Base-by-base conservation (phyloP, 2,329 filamentous ascomycete genomes). In the Aspergillus amoenus region DNA sequence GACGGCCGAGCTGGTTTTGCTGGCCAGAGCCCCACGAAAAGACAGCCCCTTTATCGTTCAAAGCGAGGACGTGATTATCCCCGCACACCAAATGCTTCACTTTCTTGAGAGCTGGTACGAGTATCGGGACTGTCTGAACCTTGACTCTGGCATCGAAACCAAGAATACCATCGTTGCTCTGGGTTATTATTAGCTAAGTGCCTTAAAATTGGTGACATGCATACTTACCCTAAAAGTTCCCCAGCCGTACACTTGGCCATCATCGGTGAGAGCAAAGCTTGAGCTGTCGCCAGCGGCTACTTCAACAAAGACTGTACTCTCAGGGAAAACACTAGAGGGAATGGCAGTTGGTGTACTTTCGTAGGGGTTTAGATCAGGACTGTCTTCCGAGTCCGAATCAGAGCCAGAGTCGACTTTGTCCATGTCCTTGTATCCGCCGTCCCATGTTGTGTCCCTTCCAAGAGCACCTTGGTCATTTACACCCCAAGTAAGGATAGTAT, bases 391-490 rank as follows among this genome's bases (percentile, higher is more conserved):
- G 34, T 66, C 64, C 21, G 59, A 61, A 13, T 85, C 83, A 30
- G 69, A 66, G 53, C 68, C 69, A 32, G 68, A 64, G 52, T 67
- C 69, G 46, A 62, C 70, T 21, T 63, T 63, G 46, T 79, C 78
- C 49, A 82, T 76, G 57, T 83, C 81, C 61, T 78, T 79, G 66
- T 82, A 74, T 52, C 85, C 85, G 48, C 88, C 88, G 2, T 88
- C 84, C 81, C 86, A 88, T 12, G 77, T 77, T 3, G 89, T 93
- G 69, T 90, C 84, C 68, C 91, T 82, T 42, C 91, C 91, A 39
- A 95, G 82, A 8, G 91, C 89, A 61, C 89, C 88, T 68, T 92
- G 87, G 69, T 95, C 91, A 70, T 94, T 94, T 65, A 94, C 90
- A 53, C 91, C 91, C 91, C 91, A 95, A 27, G 89, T 92, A 53